Conservation (phyloP, 2,329 filamentous ascomycete genomes). For the Claviceps arundinis region DNA sequence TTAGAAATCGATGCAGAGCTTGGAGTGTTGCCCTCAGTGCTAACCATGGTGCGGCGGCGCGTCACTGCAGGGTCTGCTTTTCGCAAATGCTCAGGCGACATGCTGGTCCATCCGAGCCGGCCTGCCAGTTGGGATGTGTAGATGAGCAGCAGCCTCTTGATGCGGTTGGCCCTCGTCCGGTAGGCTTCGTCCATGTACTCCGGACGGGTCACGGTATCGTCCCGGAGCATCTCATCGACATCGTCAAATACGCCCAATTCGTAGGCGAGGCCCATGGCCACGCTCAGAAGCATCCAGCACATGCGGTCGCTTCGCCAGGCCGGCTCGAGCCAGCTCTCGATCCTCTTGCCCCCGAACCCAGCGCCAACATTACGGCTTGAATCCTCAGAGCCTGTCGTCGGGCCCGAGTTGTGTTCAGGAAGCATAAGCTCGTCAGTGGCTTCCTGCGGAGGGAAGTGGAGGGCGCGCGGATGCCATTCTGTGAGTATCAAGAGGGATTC, state of each 20-base stretch:
- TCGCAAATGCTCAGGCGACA: conserved; percentile 62
- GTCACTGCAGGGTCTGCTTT: conserved; percentile 44
- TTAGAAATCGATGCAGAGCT: conserved; percentile 41
- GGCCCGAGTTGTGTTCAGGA: conserved; percentile 40
- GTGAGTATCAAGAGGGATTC: conserved; percentile 89
- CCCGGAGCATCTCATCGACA: conserved; percentile 56
- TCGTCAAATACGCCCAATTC: conserved; percentile 94
- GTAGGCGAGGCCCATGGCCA: conserved; percentile 77
- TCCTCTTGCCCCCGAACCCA: conserved; percentile 67
- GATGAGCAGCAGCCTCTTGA: conserved; percentile 76
- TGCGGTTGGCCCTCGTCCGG: conserved; percentile 63
- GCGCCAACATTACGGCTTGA: conserved; percentile 23
- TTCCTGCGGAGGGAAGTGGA: conserved; percentile 84
- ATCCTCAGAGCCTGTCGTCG: conserved; percentile 26
- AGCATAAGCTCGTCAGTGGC: conserved; percentile 56
- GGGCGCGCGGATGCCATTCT: conserved; percentile 89
- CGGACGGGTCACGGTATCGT: conserved; percentile 44
- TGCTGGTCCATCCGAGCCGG: conserved; percentile 80
- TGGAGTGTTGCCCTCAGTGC: conserved; percentile 45
- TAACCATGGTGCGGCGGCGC: conserved; percentile 30
- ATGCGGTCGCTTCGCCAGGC: conserved; percentile 90
- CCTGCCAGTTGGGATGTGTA: conserved; percentile 92
- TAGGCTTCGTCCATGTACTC: conserved; percentile 66
- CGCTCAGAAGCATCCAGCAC: conserved; percentile 96
- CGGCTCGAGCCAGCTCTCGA: conserved; percentile 93